Conservation (phyloP, 2,329 filamentous ascomycete genomes). For the Cadophora luteo-olivacea region DNA sequence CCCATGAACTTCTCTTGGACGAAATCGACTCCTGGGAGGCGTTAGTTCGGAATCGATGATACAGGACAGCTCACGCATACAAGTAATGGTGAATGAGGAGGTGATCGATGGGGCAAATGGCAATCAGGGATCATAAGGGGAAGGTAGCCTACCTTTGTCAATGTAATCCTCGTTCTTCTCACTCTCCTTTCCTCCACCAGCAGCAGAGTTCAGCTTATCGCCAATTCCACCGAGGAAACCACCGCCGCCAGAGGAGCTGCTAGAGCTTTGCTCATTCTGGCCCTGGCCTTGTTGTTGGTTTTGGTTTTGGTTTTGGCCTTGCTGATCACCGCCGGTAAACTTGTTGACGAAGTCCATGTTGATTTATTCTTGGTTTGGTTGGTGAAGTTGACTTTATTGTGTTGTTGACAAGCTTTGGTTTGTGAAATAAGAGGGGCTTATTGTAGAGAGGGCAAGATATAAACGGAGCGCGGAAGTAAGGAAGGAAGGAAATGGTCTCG, state of each 20-base stretch:
- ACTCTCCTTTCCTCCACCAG: conserved; percentile 74
- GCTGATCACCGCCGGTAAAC: conserved; percentile 50
- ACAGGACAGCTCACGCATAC: not conserved
- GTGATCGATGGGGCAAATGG: not conserved
- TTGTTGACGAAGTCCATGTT: conserved; percentile 64
- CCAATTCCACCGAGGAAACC: conserved; percentile 65
- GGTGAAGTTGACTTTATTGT: not conserved
- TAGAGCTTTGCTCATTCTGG: conserved; percentile 27
- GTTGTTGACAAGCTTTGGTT: not conserved
- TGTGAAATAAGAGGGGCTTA: too few relatives aligned
- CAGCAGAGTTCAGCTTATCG: conserved; percentile 73
- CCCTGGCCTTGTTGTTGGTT: conserved; percentile 28
- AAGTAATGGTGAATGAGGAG: not conserved
- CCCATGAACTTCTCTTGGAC: conserved; percentile 79
- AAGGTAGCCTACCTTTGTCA: conserved; percentile 71
- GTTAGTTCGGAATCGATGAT: not conserved
- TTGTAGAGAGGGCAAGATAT: not conserved
- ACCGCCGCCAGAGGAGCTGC: conserved; percentile 44
- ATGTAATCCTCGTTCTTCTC: conserved; percentile 86
- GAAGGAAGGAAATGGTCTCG: not conserved
- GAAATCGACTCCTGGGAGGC: conserved; percentile 69
- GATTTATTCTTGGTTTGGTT: not conserved
- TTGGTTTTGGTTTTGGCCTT: conserved; percentile 36
- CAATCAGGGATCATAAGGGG: not conserved
- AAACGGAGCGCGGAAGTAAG: not conserved